phyloP scores from a whole-genome alignment of 306 rosid species.

The Ormosia semicastrata region DNA sequence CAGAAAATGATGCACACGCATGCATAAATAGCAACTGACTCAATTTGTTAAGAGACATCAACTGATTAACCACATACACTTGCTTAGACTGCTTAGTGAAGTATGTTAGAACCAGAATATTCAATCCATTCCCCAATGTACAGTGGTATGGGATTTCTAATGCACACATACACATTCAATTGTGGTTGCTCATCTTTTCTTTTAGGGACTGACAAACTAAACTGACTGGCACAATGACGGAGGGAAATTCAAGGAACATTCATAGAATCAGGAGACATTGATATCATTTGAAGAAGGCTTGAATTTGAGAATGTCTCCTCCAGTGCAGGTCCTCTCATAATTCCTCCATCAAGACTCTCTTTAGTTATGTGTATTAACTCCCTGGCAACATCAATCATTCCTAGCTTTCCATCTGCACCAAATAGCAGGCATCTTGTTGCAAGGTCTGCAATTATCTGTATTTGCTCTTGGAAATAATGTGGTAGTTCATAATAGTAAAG shows the following conservation, averaged over 20 bases:
- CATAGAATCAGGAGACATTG: slow-evolving; percentile 96
- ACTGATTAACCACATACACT: slow-evolving; percentile 10
- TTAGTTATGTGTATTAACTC: slow-evolving; percentile 57
- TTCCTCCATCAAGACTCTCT: slow-evolving; percentile 55
- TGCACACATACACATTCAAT: slow-evolving; percentile 3
- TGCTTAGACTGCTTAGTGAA: slow-evolving; percentile 17
- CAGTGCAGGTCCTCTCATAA: slow-evolving; percentile 49
- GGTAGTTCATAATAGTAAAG: slow-evolving; percentile 75
- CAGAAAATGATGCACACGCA: neutral
- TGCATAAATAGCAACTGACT: slow-evolving; percentile 24
- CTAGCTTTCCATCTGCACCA: slow-evolving; percentile 79
- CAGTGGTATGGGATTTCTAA: slow-evolving; percentile 19
- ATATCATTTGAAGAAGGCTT: slow-evolving; percentile 96
- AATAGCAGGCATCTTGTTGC: slow-evolving; percentile 83
- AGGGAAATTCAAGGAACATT: slow-evolving; percentile 48
- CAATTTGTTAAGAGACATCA: slow-evolving; percentile 2
- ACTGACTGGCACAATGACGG: neutral
- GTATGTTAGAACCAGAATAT: slow-evolving; percentile 15
- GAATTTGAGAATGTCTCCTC: slow-evolving; percentile 97
- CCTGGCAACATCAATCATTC: slow-evolving; percentile 74
- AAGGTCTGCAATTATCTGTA: slow-evolving; percentile 81
- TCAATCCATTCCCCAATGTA: slow-evolving; percentile 30
- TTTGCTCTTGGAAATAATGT: slow-evolving; percentile 56
- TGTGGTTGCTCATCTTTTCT: neutral
- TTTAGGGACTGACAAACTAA: neutral